Evolutionary conservation across 495 filamentous ascomycete species (phyloP).

Genomic region (Hypoxylon perforatum): DNA sequence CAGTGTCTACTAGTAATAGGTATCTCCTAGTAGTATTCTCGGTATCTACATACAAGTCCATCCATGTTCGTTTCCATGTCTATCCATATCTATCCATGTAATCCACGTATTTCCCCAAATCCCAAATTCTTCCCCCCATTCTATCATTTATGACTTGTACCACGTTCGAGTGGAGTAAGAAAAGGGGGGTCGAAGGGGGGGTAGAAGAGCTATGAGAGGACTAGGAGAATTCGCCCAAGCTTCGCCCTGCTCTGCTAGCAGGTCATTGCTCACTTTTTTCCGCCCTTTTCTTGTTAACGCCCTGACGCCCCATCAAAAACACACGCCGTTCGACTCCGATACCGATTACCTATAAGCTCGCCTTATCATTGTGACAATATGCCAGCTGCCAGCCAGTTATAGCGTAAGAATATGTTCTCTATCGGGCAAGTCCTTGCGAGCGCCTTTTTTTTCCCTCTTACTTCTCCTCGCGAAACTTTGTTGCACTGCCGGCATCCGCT

Average conservation of each 20-base stretch:
- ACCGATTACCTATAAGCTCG: too few species aligned
- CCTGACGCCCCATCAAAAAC: constrained; percentile 7
- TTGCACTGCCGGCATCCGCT: constrained; percentile 38
- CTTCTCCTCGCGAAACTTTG: too few species aligned
- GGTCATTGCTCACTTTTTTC: too few species aligned
- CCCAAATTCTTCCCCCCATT: constrained; percentile 8
- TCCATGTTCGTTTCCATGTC: constrained; percentile 1
- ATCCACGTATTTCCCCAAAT: too few species aligned
- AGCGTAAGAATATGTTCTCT: constrained; percentile 26
- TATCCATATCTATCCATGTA: constrained; percentile 15
- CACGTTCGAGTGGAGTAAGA: too few species aligned
- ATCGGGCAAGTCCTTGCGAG: constrained; percentile 49
- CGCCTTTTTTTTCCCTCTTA: constrained; percentile 15
- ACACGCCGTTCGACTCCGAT: constrained; percentile 15
- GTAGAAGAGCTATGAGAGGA: too few species aligned
- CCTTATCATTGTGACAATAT: constrained; percentile 41
- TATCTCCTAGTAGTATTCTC: too few species aligned
- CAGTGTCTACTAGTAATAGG: too few species aligned
- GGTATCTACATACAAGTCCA: too few species aligned
- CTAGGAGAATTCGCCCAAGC: too few species aligned
- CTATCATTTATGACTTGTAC: background rate
- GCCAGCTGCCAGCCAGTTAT: background rate
- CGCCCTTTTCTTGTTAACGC: background rate
- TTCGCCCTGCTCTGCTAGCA: too few species aligned
- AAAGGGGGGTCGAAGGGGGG: constrained; percentile 24